These are phyloP conservation scores for Murraya paniculata DNA, from an alignment of 345 rosid genomes.

Conservation along the genomic window DNA sequence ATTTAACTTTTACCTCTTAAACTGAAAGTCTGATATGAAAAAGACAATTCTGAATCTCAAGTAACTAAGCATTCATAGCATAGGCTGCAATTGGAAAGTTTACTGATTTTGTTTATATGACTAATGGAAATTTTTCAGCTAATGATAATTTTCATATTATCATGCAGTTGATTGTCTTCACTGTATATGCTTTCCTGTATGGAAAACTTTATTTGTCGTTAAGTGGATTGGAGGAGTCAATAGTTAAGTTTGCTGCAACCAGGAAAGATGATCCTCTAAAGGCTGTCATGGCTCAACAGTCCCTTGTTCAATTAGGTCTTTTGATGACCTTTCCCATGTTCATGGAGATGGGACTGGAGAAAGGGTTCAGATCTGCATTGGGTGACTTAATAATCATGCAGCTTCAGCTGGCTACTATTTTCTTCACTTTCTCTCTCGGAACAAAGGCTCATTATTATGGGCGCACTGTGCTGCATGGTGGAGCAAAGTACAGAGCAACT, in stretches of 20 bases:
- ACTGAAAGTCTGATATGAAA: not conserved
- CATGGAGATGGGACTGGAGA: conserved; percentile 97
- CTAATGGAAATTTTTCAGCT: conserved; percentile 3
- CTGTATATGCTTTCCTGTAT: conserved; percentile 75
- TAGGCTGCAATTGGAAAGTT: conserved; percentile 1
- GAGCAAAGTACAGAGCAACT: conserved; percentile 96
- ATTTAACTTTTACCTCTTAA: not conserved
- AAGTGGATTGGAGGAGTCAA: conserved; percentile 89
- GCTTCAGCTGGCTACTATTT: conserved; percentile 87
- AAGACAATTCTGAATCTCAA: not conserved
- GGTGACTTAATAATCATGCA: conserved; percentile 90
- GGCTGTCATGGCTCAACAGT: conserved; percentile 93
- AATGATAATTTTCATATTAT: conserved; percentile 5
- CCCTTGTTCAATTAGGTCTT: conserved; percentile 86
- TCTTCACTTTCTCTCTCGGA: conserved; percentile 97
- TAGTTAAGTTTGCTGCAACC: conserved; percentile 56
- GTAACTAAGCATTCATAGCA: not conserved
- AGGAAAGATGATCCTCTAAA: conserved; percentile 71
- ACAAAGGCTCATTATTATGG: conserved; percentile 92
- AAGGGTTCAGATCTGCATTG: conserved; percentile 87
- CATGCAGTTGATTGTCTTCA: conserved; percentile 70
- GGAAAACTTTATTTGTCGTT: conserved; percentile 81
- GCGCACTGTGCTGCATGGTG: conserved; percentile 92
- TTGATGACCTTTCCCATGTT: conserved; percentile 87
- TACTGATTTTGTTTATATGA: not conserved